These are phyloP conservation scores for Microcos paniculata DNA, from an alignment of 345 rosid species.

Conservation along the genomic window DNA sequence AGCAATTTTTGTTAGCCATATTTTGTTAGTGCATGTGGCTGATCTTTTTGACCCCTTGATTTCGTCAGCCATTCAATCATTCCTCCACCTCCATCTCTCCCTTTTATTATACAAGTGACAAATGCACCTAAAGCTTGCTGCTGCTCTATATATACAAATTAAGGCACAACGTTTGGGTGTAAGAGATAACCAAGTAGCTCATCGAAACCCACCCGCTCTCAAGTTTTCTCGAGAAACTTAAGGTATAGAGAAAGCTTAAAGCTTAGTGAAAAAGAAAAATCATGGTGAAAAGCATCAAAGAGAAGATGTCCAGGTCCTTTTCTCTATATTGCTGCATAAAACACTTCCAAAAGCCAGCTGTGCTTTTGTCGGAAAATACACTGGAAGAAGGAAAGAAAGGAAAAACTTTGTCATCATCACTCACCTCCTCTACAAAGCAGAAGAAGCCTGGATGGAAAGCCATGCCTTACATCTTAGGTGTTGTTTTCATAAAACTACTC, in stretches of 20 bases:
- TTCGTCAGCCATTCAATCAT: constrained; percentile 5
- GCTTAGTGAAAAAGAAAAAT: neutral
- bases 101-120: neutral
- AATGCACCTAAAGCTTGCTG: neutral
- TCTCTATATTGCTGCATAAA: constrained; percentile 19
- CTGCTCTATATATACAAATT: neutral
- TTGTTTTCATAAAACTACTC: too few species aligned
- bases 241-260: too few species aligned
- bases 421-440: constrained; percentile 11
- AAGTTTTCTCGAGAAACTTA: neutral
- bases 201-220: neutral
- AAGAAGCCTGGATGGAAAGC: constrained; percentile 76
- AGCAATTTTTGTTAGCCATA: neutral
- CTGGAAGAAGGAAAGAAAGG: constrained; percentile 10
- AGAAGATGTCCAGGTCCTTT: constrained; percentile 2
- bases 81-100: neutral
- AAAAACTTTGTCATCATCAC: neutral
- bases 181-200: neutral
- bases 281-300: constrained; percentile 8
- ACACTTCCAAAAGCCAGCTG: constrained; percentile 18
- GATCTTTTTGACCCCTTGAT: neutral
- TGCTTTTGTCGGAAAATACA: constrained; percentile 20
- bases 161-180: neutral
- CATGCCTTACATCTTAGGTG: constrained; percentile 78
- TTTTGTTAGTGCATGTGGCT: neutral